Evolutionary conservation across 495 filamentous ascomycete genomes (phyloP).

Genomic region (Hypoxylon crocopeplum): DNA sequence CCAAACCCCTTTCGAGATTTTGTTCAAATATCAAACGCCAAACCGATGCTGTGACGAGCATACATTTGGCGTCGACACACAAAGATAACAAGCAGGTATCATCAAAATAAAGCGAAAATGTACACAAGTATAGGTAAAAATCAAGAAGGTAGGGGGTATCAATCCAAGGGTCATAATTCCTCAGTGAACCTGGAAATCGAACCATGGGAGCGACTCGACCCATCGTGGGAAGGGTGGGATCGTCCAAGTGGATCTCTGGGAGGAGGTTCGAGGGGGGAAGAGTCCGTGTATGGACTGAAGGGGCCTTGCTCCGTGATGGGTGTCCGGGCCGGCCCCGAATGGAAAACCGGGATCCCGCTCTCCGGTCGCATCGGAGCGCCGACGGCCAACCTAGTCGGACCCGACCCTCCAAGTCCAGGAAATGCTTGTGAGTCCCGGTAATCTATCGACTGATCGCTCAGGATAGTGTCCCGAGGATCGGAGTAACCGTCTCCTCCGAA

Average conservation of each 20-base stretch:
- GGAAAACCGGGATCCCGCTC: constrained; percentile 52
- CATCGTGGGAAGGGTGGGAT: constrained; percentile 53
- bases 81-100: constrained; percentile 36
- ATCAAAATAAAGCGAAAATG: constrained; percentile 29
- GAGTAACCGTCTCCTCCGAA: constrained; percentile 75
- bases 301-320: constrained; percentile 50
- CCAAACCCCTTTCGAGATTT: constrained; percentile 18
- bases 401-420: constrained; percentile 41
- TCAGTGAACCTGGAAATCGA: constrained; percentile 60
- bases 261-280: constrained; percentile 31
- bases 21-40: constrained; percentile 32
- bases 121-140: constrained; percentile 19
- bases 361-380: constrained; percentile 57
- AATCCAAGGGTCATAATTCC: constrained; percentile 50
- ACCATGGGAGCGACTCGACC: constrained; percentile 47
- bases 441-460: constrained; percentile 55
- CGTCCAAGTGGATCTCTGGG: constrained; percentile 51
- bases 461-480: constrained; percentile 56
- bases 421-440: constrained; percentile 58
- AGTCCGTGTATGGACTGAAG: constrained; percentile 44
- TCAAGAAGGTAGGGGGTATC: constrained; percentile 28
- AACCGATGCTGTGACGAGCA: constrained; percentile 29
- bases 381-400: constrained; percentile 45
- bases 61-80: constrained; percentile 13
- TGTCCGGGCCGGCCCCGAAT: constrained; percentile 53